phyloP scores from a whole-genome alignment of 352 stramenopile species.

The Salisapilia sapeloensis region DNA sequence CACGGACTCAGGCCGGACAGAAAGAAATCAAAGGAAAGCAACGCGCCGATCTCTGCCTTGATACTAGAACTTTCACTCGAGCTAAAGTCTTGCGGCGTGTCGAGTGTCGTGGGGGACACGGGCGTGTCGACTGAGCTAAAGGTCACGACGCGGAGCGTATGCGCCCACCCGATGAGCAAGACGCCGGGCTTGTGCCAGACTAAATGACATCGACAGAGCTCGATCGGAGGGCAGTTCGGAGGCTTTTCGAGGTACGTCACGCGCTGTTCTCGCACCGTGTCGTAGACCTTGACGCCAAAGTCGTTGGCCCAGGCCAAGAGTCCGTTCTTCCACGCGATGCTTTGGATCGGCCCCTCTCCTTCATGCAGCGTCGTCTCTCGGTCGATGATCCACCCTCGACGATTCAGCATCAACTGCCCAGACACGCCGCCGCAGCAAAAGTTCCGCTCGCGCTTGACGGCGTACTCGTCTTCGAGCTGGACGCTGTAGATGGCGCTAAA shows the following conservation, averaged over 20 bases:
- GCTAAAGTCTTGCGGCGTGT: conserved; percentile 1
- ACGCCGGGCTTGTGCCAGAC: conserved; percentile 43
- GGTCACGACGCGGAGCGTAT: conserved; percentile 61
- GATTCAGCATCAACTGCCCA: conserved; percentile 72
- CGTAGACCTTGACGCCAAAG: conserved; percentile 77
- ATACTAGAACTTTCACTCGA: conserved; percentile 11
- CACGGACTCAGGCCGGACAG: conserved; percentile 57
- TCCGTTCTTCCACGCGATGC: conserved; percentile 62
- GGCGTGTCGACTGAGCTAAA: conserved; percentile 39
- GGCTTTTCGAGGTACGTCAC: conserved; percentile 74
- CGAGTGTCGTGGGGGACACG: conserved; percentile 13
- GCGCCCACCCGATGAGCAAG: conserved; percentile 59
- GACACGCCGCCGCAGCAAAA: conserved; percentile 68
- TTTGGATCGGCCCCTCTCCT: conserved; percentile 61
- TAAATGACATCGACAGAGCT: conserved; percentile 64
- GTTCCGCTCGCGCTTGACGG: conserved; percentile 60
- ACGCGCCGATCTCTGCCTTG: conserved; percentile 44
- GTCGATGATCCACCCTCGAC: conserved; percentile 79
- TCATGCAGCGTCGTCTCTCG: conserved; percentile 75
- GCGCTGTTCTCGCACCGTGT: conserved; percentile 47
- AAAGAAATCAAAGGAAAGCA: conserved; percentile 76
- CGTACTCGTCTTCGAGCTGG: conserved; percentile 61
- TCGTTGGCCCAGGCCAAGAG: conserved; percentile 75
- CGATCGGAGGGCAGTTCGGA: conserved; percentile 61
- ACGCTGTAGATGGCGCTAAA: conserved; percentile 71